Evolutionary conservation across 169 alveolate genomes (phyloP).

Genomic region (Cryptosporidium parvum): DNA sequence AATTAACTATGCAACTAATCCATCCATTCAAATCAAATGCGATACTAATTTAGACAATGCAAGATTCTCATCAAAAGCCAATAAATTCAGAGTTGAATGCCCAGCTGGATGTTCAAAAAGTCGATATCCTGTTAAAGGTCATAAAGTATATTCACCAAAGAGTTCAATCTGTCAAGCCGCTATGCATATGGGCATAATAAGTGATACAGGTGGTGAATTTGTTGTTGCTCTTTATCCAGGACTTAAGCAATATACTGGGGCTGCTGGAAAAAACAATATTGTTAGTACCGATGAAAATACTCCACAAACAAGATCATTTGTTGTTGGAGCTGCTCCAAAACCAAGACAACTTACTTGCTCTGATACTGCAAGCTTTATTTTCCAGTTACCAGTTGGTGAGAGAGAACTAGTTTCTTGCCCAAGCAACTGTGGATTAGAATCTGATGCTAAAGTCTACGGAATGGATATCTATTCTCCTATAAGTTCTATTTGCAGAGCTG

Average conservation of each 20-base stretch:
- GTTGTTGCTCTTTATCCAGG: slow-evolving; percentile 79
- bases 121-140: slow-evolving; percentile 76
- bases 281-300: slow-evolving; percentile 70
- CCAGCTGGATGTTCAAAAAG: slow-evolving; percentile 78
- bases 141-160: slow-evolving; percentile 77
- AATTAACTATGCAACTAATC: slow-evolving; percentile 75
- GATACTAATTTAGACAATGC: slow-evolving; percentile 75
- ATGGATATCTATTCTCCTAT: slow-evolving; percentile 87
- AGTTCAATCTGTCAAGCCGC: slow-evolving; percentile 91
- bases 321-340: slow-evolving; percentile 86
- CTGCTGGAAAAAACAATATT: slow-evolving; percentile 75
- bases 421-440: slow-evolving; percentile 78
- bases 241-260: slow-evolving; percentile 70
- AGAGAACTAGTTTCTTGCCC: slow-evolving; percentile 65
- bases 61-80: slow-evolving; percentile 73
- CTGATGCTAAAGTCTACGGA: slow-evolving; percentile 79
- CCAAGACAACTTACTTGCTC: slow-evolving; percentile 71
- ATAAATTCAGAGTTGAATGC: slow-evolving; percentile 75
- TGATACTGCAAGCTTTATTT: slow-evolving; percentile 51
- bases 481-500: slow-evolving; percentile 91
- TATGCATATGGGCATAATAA: slow-evolving; percentile 89
- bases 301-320: slow-evolving; percentile 81
- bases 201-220: slow-evolving; percentile 81
- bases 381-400: slow-evolving; percentile 73
- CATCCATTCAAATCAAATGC: slow-evolving; percentile 77